Conservation (phyloP, 176 grass and related monocot species). For the Tuctoria greenei region DNA sequence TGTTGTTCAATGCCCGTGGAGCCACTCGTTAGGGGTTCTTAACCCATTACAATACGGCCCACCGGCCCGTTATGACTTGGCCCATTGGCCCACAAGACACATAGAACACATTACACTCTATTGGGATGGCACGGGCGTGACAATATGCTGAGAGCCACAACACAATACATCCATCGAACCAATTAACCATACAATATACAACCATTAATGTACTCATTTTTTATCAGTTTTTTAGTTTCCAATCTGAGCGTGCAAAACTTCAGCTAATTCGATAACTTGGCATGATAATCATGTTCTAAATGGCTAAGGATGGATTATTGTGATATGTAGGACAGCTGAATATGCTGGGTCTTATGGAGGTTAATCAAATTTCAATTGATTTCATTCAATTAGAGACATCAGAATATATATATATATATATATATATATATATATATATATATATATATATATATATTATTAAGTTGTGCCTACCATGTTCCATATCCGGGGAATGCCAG, state of each 20-base stretch:
- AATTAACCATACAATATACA: no score
- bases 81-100: no score
- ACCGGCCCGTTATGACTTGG: no score
- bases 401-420: not conserved
- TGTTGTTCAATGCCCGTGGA: no score
- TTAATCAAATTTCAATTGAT: not conserved
- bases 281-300: not conserved
- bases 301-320: not conserved
- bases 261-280: not conserved
- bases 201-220: no score
- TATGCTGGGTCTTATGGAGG: not conserved
- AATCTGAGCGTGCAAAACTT: not conserved
- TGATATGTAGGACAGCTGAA: constrained; percentile 10
- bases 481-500: not conserved
- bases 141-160: no score
- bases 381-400: not conserved
- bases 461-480: not conserved
- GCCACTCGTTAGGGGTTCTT: no score
- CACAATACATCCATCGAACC: no score
- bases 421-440: not conserved
- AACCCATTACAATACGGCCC: no score
- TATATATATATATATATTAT: not conserved
- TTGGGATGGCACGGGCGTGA: no score
- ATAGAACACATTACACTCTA: no score
- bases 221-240: no score